A percentile compares a stretch with the other conserved stretches of the same genome.
These are phyloP conservation scores for Orbilia javanica DNA, from an alignment of 2,329 filamentous ascomycete species.

Conservation along the genomic window DNA sequence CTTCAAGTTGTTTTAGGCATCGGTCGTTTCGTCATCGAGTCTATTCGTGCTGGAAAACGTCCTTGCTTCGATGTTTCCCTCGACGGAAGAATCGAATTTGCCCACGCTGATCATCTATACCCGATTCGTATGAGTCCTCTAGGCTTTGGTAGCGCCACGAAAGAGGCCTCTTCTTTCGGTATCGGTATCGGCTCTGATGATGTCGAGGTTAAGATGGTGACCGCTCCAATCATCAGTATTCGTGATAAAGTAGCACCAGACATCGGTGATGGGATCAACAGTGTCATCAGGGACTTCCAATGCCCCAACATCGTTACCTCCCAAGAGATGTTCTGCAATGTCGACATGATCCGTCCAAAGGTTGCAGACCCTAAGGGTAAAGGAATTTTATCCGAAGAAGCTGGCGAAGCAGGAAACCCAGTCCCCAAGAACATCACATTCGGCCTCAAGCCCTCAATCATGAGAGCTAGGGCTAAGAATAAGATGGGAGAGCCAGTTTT, in stretches of 20 bases:
- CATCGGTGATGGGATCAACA: background rate
- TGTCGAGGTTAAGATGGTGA: constrained; percentile 21
- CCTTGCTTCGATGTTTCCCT: constrained; percentile 46
- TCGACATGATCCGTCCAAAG: background rate
- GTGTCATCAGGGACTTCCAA: constrained; percentile 10
- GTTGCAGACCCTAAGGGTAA: background rate
- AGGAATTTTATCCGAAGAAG: background rate
- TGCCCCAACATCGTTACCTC: constrained; percentile 7
- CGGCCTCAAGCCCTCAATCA: background rate
- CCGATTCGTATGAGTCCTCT: background rate
- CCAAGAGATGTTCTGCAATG: constrained; percentile 37
- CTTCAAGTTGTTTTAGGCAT: constrained; percentile 31
- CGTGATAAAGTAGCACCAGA: constrained; percentile 5
- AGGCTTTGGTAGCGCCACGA: no score
- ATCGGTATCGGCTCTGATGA: background rate
- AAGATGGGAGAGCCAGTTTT: background rate
- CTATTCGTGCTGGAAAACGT: constrained; percentile 23
- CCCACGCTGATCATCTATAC: background rate
- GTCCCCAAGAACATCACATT: background rate
- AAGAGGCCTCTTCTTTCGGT: background rate
- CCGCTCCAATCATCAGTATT: constrained; percentile 37
- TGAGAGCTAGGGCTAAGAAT: background rate
- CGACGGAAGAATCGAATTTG: constrained; percentile 49
- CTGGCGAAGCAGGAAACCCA: background rate
- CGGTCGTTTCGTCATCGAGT: constrained; percentile 38